A percentile compares a stretch with the other conserved stretches of the same genome.
Evolutionary conservation across 2,329 filamentous ascomycete genomes (phyloP).

Genomic region (Verticillium dahliae): DNA sequence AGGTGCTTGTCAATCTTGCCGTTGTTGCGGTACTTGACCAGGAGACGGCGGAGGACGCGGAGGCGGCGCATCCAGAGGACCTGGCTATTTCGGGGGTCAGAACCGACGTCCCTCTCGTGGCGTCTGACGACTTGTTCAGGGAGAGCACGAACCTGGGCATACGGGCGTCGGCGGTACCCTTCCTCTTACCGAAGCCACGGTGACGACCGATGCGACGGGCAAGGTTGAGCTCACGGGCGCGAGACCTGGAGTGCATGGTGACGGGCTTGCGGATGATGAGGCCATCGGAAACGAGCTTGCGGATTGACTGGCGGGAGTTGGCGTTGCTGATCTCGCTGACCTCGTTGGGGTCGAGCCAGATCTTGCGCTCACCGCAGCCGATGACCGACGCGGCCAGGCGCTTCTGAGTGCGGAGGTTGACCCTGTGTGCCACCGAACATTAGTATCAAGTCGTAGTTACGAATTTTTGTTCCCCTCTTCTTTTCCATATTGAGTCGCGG

Average conservation of each 20-base stretch:
- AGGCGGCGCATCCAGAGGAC: slow-evolving; percentile 99
- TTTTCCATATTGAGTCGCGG: neutral
- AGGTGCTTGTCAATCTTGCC: slow-evolving; percentile 99
- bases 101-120: neutral
- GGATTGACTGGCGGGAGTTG: slow-evolving; percentile 99
- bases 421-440: slow-evolving; percentile 51
- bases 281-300: slow-evolving; percentile 99
- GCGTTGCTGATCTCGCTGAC: slow-evolving; percentile 99
- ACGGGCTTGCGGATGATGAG: slow-evolving; percentile 99
- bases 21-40: slow-evolving; percentile 99
- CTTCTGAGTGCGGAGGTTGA: slow-evolving; percentile 99
- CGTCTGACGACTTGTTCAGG: too few relatives aligned
- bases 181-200: slow-evolving; percentile 99
- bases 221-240: slow-evolving; percentile 90
- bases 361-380: slow-evolving; percentile 99
- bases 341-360: slow-evolving; percentile 99
- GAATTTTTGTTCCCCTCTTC: neutral
- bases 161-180: slow-evolving; percentile 99
- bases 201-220: slow-evolving; percentile 94
- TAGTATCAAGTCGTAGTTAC: slow-evolving; percentile 3
- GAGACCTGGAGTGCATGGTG: slow-evolving; percentile 98
- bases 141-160: slow-evolving; percentile 78
- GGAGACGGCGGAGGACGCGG: slow-evolving; percentile 95
- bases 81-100: slow-evolving; percentile 54
- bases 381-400: slow-evolving; percentile 98